These are phyloP conservation scores for Alternaria consortialis DNA, from an alignment of 2,329 filamentous ascomycete genomes.

Conservation along the genomic window DNA sequence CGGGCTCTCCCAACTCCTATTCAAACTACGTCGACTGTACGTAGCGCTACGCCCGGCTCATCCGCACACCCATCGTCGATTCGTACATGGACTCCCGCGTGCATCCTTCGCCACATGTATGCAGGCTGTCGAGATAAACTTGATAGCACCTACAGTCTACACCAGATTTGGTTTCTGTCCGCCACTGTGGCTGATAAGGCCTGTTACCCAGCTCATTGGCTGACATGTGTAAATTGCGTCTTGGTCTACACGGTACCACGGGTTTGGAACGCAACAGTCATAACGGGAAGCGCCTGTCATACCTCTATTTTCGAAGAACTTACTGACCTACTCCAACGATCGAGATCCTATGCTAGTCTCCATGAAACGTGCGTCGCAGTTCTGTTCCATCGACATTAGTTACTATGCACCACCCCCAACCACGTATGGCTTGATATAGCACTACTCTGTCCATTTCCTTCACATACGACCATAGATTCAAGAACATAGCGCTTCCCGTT, in stretches of 20 bases:
- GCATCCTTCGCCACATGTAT: constrained; percentile 10
- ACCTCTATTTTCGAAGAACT: neutral
- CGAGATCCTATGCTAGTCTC: neutral
- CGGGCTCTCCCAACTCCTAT: constrained; percentile 3
- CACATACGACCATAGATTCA: constrained; percentile 12
- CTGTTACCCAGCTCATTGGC: neutral
- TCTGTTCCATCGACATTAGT: neutral
- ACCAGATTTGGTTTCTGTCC: neutral
- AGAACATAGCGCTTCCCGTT: neutral
- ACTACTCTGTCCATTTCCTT: neutral
- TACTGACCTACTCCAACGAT: too few relatives aligned
- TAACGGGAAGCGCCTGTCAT: neutral
- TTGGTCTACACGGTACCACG: neutral
- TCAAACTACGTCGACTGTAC: neutral
- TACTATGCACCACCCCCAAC: neutral
- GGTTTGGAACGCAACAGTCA: neutral
- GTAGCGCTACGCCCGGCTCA: neutral
- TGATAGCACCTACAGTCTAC: neutral
- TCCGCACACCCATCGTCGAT: constrained; percentile 11
- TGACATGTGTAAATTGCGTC: constrained; percentile 1
- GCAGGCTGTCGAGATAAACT: constrained; percentile 3
- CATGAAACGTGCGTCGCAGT: neutral
- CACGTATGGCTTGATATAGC: neutral
- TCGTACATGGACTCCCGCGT: neutral
- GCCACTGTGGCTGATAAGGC: constrained; percentile 11